phyloP scores from a whole-genome alignment of 805 yeast genomes.

The Candida berthetii region DNA sequence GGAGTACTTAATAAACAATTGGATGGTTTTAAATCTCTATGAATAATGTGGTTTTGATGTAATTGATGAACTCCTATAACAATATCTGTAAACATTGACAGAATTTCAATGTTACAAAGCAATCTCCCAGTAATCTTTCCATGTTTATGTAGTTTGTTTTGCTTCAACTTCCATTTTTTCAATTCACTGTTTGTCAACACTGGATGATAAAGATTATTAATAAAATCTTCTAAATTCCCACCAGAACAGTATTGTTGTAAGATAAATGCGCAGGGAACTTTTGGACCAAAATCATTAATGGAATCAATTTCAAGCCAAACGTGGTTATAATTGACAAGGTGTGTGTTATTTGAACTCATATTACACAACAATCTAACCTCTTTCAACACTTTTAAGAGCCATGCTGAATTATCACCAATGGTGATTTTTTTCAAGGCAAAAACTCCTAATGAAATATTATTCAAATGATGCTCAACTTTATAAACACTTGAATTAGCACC shows the following conservation, averaged over 20 bases:
- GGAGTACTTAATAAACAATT: constrained; percentile 56
- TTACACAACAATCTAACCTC: constrained; percentile 70
- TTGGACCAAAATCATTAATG: constrained; percentile 45
- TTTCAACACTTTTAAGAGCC: constrained; percentile 62
- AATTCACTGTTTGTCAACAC: constrained; percentile 27
- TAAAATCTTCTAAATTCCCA: constrained; percentile 74
- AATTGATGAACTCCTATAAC: constrained; percentile 65
- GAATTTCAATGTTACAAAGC: constrained; percentile 54
- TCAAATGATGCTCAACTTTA: constrained; percentile 77
- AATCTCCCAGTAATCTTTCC: constrained; percentile 19
- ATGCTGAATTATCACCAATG: constrained; percentile 68
- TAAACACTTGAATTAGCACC: constrained; percentile 85
- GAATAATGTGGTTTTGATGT: constrained; percentile 73
- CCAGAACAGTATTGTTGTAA: constrained; percentile 86
- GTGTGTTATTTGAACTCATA: constrained; percentile 40
- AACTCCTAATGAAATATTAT: constrained; percentile 63
- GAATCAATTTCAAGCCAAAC: constrained; percentile 80
- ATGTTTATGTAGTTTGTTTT: constrained; percentile 11
- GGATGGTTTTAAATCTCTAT: constrained; percentile 85
- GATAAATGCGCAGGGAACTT: constrained; percentile 69
- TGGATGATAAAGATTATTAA: constrained; percentile 31
- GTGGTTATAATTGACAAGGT: constrained; percentile 80
- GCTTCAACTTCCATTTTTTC: constrained; percentile 27
- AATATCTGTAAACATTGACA: constrained; percentile 61
- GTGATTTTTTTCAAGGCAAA: constrained; percentile 85